Evolutionary conservation across 31 red algal species (phyloP).

Genomic region (Asparagopsis taxiformis): DNA sequence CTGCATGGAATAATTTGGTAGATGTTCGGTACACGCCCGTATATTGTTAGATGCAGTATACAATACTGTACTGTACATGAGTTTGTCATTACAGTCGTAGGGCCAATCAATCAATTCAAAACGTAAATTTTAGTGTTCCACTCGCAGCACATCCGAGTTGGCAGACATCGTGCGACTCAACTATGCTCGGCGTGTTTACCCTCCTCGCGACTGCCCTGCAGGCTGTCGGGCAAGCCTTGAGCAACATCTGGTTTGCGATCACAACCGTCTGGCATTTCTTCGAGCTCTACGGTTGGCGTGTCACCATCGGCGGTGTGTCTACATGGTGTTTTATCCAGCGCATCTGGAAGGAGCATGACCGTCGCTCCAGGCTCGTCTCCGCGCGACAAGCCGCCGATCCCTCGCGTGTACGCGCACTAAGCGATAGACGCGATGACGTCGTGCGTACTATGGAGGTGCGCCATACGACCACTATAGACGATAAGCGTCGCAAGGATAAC

Average conservation of each 20-base stretch:
- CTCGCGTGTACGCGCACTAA: conserved; percentile 6
- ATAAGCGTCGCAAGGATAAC: conserved; percentile 6
- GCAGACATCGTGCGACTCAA: too few relatives aligned
- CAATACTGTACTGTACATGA: too few relatives aligned
- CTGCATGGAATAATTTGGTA: too few relatives aligned
- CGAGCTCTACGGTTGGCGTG: conserved; percentile 13
- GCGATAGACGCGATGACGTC: background rate
- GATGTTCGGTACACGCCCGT: too few relatives aligned
- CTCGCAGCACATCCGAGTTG: too few relatives aligned
- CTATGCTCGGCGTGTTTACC: conserved; percentile 23
- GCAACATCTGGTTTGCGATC: background rate
- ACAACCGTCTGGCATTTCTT: conserved; percentile 3
- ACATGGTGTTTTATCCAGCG: conserved; percentile 11
- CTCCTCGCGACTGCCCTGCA: background rate
- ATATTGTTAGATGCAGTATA: too few relatives aligned
- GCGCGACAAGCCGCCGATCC: conserved; percentile 7
- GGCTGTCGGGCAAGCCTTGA: background rate
- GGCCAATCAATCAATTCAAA: too few relatives aligned
- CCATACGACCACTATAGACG: background rate
- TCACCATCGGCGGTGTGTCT: conserved; percentile 2
- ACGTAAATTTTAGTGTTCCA: too few relatives aligned
- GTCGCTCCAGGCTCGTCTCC: background rate
- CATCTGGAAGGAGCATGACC: conserved; percentile 7
- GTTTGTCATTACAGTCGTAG: too few relatives aligned
- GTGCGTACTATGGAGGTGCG: background rate